Base-by-base conservation (phyloP, 2,329 filamentous ascomycete species). In the Sporothrix inflata region DNA sequence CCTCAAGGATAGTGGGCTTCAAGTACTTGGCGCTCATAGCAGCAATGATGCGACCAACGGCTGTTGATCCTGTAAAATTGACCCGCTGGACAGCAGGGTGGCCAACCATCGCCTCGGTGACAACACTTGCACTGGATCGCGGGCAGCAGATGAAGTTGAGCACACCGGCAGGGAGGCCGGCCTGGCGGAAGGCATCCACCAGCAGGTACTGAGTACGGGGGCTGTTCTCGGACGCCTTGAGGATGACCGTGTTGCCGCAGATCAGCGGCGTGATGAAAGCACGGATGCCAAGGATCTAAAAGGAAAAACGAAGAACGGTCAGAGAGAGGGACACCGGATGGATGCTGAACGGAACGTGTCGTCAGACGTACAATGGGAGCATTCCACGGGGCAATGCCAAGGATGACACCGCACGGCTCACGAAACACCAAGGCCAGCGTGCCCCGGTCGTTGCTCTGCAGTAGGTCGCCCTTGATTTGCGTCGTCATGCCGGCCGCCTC, bases 401-500 rank as follows among this genome's bases (percentile, higher is more conserved):
- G 27, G 19, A 38, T 38, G 16, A 60, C 55, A 38, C 55, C 55
- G 19, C 27, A 60, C 19, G 55, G 27, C 27, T 38, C 27, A 1
- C 55, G 55, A 27, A 60, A 60, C 6, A 60, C 55, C 55, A 60
- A 38, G 16, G 55, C 55, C 55, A 60, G 6, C 30, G 55, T 60
- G 3, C 55, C 55, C 16, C 30, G 30, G 27, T 38, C 30, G 30
- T 60, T 60, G 55, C 27, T 38, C 30, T 60, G 27, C 27, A 38
- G 30, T 6, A 60, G 55, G 30, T 38, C 55, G 8, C 55, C 30
- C 16, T 60, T 60, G 8, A 60, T 60, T 16, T 60, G 55, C 11
- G 53, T 55, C 3, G 53, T 34, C 53, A 55, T 55, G 4, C 53
- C 53, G 53, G 53, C 53, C 3, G 53, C 53, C 11, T 55, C 53